Evolutionary conservation across 306 rosid genomes (phyloP).

Genomic region (Sphenostylis stenocarpa): DNA sequence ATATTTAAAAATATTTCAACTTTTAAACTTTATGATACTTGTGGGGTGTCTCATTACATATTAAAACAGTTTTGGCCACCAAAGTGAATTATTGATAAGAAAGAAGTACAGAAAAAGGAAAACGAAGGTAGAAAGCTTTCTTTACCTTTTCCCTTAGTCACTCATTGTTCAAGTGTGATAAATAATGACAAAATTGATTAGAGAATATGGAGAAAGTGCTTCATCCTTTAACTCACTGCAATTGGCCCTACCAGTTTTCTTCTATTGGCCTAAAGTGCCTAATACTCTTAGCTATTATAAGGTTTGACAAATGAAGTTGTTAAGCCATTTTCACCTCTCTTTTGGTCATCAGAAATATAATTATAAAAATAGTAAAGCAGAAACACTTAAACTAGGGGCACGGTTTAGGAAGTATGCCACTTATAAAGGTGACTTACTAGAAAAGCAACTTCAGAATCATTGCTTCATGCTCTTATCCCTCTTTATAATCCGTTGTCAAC

Average conservation of each 20-base stretch:
- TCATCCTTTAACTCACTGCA: slow-evolving; percentile 18
- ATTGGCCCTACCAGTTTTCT: slow-evolving; percentile 21
- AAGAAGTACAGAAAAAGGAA: neutral
- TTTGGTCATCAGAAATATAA: slow-evolving; percentile 23
- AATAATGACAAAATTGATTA: slow-evolving; percentile 13
- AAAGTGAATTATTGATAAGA: neutral
- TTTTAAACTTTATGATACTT: no score
- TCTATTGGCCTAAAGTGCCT: slow-evolving; percentile 17
- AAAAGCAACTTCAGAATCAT: slow-evolving; percentile 31
- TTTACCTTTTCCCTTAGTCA: neutral
- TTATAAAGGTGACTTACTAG: slow-evolving; percentile 31
- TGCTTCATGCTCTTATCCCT: slow-evolving; percentile 10
- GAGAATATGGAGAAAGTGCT: slow-evolving; percentile 21
- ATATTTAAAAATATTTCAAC: no score
- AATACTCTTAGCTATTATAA: neutral
- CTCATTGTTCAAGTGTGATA: slow-evolving; percentile 9
- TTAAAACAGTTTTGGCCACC: slow-evolving; percentile 4
- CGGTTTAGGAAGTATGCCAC: slow-evolving; percentile 28
- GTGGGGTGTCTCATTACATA: no score
- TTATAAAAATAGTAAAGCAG: slow-evolving; percentile 12
- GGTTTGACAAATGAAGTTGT: slow-evolving; percentile 22
- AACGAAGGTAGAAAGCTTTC: neutral
- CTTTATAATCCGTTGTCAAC: slow-evolving; percentile 23
- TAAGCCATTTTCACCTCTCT: slow-evolving; percentile 34
- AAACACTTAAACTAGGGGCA: slow-evolving; percentile 5